A percentile compares a stretch with the other conserved stretches of the same genome.
Conservation (phyloP, 1,139 yeast species). For the Suhomyces yuchorum region DNA sequence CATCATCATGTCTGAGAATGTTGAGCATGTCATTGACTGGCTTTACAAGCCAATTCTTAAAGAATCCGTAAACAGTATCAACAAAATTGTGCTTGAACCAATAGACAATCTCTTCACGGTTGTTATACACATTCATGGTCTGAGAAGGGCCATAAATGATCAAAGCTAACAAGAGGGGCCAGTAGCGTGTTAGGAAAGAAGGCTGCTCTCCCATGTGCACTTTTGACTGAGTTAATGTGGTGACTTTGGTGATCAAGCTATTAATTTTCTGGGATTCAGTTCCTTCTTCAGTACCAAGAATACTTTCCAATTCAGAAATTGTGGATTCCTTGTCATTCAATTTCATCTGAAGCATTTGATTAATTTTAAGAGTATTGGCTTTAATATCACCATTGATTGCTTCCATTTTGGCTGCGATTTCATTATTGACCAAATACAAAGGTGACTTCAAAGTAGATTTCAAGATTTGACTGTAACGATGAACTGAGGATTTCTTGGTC, state of each 20-base stretch:
- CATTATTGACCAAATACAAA: slow-evolving; percentile 24
- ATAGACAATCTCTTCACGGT: slow-evolving; percentile 50
- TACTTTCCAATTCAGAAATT: slow-evolving; percentile 14
- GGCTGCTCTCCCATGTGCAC: slow-evolving; percentile 44
- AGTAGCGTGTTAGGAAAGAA: slow-evolving; percentile 53
- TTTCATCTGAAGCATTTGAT: slow-evolving; percentile 23
- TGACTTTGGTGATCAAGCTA: slow-evolving; percentile 12
- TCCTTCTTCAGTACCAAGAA: slow-evolving; percentile 13
- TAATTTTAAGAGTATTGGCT: slow-evolving; percentile 26
- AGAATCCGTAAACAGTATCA: slow-evolving; percentile 67
- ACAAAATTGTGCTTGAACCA: slow-evolving; percentile 63
- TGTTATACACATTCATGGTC: slow-evolving; percentile 44
- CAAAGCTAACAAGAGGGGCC: slow-evolving; percentile 57
- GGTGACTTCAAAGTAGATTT: slow-evolving; percentile 23
- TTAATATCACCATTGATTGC: slow-evolving; percentile 24
- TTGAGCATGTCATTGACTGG: slow-evolving; percentile 76
- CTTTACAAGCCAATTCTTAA: slow-evolving; percentile 77
- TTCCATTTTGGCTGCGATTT: slow-evolving; percentile 24
- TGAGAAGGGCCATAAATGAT: slow-evolving; percentile 55
- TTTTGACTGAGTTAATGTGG: slow-evolving; percentile 12
- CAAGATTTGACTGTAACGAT: slow-evolving; percentile 11
- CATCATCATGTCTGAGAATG: slow-evolving; percentile 81
- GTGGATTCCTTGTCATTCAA: slow-evolving; percentile 13
- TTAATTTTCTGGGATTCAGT: slow-evolving; percentile 18
- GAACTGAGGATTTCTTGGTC: slow-evolving; percentile 4